Conservation (phyloP, 768 basidiomycete species). For the Mycena vitilis region DNA sequence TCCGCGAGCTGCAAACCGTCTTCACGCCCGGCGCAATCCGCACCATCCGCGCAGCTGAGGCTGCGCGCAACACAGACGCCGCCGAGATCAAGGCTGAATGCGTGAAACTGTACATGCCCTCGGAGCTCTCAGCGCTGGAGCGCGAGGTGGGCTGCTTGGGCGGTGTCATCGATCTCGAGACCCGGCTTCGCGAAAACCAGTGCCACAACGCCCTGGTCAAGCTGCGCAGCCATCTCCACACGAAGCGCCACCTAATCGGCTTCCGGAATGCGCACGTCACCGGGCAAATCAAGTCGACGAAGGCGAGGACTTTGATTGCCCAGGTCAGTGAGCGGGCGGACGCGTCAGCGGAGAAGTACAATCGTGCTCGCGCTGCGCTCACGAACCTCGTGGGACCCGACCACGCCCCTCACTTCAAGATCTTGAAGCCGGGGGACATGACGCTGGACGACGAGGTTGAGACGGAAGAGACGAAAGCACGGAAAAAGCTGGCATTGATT, state of each 20-base stretch:
- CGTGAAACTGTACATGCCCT: neutral
- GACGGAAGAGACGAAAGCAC: neutral
- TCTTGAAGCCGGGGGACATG: neutral
- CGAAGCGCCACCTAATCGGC: neutral
- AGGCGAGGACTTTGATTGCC: neutral
- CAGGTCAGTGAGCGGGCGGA: neutral
- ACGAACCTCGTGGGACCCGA: neutral
- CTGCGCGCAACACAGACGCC: neutral
- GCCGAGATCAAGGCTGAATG: neutral
- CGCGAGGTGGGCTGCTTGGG: neutral
- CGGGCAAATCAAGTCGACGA: neutral
- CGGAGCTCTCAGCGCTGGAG: neutral
- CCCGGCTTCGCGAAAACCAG: neutral
- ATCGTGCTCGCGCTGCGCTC: neutral
- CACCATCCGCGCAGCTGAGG: neutral
- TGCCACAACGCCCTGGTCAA: neutral
- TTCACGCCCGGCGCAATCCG: neutral
- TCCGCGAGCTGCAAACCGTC: slow-evolving; percentile 1
- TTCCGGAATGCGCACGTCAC: too few species aligned
- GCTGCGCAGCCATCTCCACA: neutral
- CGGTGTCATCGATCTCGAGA: neutral
- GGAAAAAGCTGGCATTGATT: neutral
- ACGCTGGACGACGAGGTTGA: neutral
- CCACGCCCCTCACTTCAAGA: slow-evolving; percentile 4
- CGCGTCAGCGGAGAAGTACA: neutral